Conservation (phyloP, 2,329 filamentous ascomycete genomes). For the Calonectria pauciramosa region DNA sequence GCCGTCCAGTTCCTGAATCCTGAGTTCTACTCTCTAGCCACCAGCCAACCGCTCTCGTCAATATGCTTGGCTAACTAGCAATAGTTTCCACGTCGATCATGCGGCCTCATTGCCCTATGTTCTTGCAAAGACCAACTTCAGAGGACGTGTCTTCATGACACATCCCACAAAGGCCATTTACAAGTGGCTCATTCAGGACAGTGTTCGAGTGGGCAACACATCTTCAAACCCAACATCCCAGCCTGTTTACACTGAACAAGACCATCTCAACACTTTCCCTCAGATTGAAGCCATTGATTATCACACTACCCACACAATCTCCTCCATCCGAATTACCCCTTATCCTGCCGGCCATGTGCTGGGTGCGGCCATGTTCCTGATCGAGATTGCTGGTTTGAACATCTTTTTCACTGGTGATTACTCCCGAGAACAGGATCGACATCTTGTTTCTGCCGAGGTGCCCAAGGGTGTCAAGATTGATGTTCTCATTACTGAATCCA, state of each 20-base stretch:
- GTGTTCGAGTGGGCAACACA: slow-evolving; percentile 86
- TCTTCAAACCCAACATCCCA: slow-evolving; percentile 75
- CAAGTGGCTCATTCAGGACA: slow-evolving; percentile 99
- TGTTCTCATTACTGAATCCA: slow-evolving; percentile 97
- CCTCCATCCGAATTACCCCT: slow-evolving; percentile 95
- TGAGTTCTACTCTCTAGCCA: slow-evolving; percentile 30
- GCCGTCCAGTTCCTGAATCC: slow-evolving; percentile 41
- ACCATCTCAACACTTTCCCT: slow-evolving; percentile 93
- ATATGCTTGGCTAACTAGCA: slow-evolving; percentile 43
- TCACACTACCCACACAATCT: slow-evolving; percentile 97
- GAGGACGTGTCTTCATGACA: slow-evolving; percentile 97
- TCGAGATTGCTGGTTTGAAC: slow-evolving; percentile 96
- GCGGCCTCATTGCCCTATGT: slow-evolving; percentile 99
- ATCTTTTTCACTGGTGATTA: slow-evolving; percentile 99
- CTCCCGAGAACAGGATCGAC: slow-evolving; percentile 93
- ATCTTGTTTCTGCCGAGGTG: slow-evolving; percentile 93
- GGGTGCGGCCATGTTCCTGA: slow-evolving; percentile 97
- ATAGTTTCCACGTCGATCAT: slow-evolving; percentile 97
- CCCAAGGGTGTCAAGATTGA: slow-evolving; percentile 92
- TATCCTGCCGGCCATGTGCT: slow-evolving; percentile 98
- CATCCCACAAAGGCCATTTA: slow-evolving; percentile 99
- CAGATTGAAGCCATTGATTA: slow-evolving; percentile 98
- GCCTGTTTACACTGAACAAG: slow-evolving; percentile 93
- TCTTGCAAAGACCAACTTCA: slow-evolving; percentile 97
- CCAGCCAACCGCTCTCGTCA: slow-evolving; percentile 19